phyloP scores from a whole-genome alignment of 805 yeast genomes.

The Zygotorulaspora danielsina region DNA sequence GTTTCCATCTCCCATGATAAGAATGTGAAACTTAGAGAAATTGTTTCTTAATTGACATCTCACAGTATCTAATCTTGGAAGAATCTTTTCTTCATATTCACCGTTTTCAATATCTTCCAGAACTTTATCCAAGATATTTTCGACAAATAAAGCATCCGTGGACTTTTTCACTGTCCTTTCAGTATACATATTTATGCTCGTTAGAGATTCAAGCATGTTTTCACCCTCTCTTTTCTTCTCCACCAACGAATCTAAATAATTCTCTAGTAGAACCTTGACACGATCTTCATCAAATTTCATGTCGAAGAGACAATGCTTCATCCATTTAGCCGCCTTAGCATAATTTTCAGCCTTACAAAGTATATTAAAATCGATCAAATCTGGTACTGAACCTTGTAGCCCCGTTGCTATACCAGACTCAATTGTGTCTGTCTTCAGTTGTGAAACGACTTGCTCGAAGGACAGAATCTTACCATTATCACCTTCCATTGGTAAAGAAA shows the following conservation, averaged over 20 bases:
- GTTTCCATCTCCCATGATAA: constrained; percentile 65
- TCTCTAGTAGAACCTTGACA: constrained; percentile 52
- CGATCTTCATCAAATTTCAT: constrained; percentile 70
- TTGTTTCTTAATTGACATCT: constrained; percentile 47
- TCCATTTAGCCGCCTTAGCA: constrained; percentile 69
- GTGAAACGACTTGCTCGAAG: constrained; percentile 72
- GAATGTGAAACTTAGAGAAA: constrained; percentile 56
- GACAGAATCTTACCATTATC: constrained; percentile 58
- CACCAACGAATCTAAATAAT: constrained; percentile 38
- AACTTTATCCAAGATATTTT: constrained; percentile 48
- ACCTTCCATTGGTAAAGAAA: constrained; percentile 63
- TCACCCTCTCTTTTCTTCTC: constrained; percentile 40
- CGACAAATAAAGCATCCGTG: constrained; percentile 61
- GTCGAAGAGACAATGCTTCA: constrained; percentile 57
- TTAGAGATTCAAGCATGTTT: constrained; percentile 61
- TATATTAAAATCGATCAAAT: constrained; percentile 57
- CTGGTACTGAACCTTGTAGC: constrained; percentile 57
- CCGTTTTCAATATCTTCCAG: constrained; percentile 52
- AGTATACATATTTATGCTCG: constrained; percentile 48
- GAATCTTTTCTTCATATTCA: constrained; percentile 37
- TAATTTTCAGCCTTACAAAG: constrained; percentile 63
- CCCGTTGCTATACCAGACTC: constrained; percentile 54
- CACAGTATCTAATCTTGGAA: constrained; percentile 42
- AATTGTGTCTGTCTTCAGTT: constrained; percentile 69
- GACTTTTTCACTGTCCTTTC: constrained; percentile 62